Base-by-base conservation (phyloP, 495 filamentous ascomycete genomes). In the Tuber aestivum region DNA sequence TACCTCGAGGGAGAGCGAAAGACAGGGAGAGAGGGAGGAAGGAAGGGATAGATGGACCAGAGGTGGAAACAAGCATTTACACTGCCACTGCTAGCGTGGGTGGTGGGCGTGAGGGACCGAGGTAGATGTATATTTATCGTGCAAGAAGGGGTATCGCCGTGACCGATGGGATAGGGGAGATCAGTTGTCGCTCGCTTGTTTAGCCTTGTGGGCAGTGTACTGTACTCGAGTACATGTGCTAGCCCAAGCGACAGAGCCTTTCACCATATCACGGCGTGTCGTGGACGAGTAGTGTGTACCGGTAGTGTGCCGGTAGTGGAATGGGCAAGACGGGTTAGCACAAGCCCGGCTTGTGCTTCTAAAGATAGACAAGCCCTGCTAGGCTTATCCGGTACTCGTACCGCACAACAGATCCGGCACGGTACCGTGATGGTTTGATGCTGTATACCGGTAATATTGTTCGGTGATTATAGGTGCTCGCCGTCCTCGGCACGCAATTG, bases 1-100 rank as follows among this genome's bases (percentile, higher is more conserved):
- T 45, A 20, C 16, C 18, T 45, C 48, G 2, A 50, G 21, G 9
- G 23, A 23, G 50, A 50, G 8, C 9, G 45, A 50, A 50, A 50
- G 45, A n/a, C 3, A n/a, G 45, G 5, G n/a, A 50, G 50, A 27
- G 14, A 56, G 23, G 10, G n/a, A 32, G n/a, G 12, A 16, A 32
- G n/a, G 50, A 3, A 16, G 50, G 1, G 8, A 18, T 14, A 9
- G 8, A 0, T 10, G 23, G 23, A n/a, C 3, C 8, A 35, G 56
- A 32, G 56, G 56, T 65, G 32, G 9, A 65, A 65, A 65, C 27
- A 65, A 65, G 56, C 56, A 65, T 65, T 65, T 32, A 65, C 56
- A 65, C 56, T 35, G 27, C 56, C 56, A 65, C 56, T 35, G 27
- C 35, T 65, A 65, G 56, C 56, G 27, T 20, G 27, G 27, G 32